phyloP scores from a whole-genome alignment of 2,329 filamentous ascomycete genomes.

The Claviceps africana region DNA sequence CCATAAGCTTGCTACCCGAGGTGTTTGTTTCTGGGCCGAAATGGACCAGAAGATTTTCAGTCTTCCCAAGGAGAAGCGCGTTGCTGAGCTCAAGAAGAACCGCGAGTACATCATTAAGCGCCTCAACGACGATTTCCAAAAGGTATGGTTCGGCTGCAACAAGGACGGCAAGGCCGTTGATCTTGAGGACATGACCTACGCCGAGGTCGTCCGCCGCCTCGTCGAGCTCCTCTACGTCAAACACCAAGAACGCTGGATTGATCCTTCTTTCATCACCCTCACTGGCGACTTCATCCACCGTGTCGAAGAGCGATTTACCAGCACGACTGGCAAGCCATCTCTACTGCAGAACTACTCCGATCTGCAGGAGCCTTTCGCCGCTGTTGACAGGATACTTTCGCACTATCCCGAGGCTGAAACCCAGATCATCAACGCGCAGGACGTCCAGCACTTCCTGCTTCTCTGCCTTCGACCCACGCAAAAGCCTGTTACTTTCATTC shows the following conservation, averaged over 20 bases:
- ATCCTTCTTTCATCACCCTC: conserved; percentile 65
- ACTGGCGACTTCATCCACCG: conserved; percentile 94
- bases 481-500: conserved; percentile 95
- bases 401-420: conserved; percentile 75
- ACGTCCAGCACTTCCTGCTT: conserved; percentile 91
- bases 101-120: conserved; percentile 88
- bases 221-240: conserved; percentile 85
- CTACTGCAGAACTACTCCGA: conserved; percentile 83
- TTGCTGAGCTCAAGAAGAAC: conserved; percentile 76
- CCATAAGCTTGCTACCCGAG: conserved; percentile 93
- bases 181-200: conserved; percentile 91
- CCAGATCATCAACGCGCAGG: conserved; percentile 95
- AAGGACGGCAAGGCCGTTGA: conserved; percentile 68
- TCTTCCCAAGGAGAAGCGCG: conserved; percentile 84
- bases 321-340: conserved; percentile 55
- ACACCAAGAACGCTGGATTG: conserved; percentile 85
- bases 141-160: conserved; percentile 91
- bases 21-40: conserved; percentile 93
- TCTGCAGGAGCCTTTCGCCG: conserved; percentile 65
- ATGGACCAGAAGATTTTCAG: conserved; percentile 99
- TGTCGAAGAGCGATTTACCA: conserved; percentile 89
- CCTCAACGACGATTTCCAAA: conserved; percentile 91
- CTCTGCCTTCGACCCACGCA: conserved; percentile 84
- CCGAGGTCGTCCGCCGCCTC: conserved; percentile 73
- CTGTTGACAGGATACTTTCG: conserved; percentile 65